Conservation (phyloP, 306 rosid species). For the Trifolium dubium region DNA sequence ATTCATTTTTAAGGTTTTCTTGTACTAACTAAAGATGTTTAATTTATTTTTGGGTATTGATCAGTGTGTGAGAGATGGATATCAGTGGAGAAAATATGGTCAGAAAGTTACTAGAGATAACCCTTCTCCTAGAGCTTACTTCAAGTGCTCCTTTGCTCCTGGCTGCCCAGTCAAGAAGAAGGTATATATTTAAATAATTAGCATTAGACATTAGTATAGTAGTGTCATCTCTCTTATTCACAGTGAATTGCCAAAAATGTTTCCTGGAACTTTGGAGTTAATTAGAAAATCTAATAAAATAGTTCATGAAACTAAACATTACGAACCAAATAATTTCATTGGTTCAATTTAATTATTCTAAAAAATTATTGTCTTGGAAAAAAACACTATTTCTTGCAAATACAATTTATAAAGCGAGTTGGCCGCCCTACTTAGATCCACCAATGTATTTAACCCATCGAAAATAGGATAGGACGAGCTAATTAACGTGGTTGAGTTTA, state of each 20-base stretch:
- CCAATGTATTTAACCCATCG: no score
- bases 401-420: no score
- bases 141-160: constrained; percentile 85
- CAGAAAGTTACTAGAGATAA: constrained; percentile 94
- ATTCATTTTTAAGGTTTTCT: neutral
- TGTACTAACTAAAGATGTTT: constrained; percentile 12
- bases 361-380: no score
- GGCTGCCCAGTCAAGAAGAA: constrained; percentile 88
- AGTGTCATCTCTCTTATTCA: no score
- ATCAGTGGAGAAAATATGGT: constrained; percentile 97
- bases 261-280: neutral
- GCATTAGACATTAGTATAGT: neutral
- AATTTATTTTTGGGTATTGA: constrained; percentile 12
- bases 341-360: no score
- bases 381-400: no score
- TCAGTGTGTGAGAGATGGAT: constrained; percentile 84
- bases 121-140: constrained; percentile 98
- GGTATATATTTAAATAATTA: constrained; percentile 46
- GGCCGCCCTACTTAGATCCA: no score
- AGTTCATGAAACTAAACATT: neutral
- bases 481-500: no score
- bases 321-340: neutral
- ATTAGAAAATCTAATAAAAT: neutral
- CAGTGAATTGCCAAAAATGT: no score
- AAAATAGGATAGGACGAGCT: no score